Conservation (phyloP, 108 stramenopile genomes). For the Mediolabrus comicus region DNA sequence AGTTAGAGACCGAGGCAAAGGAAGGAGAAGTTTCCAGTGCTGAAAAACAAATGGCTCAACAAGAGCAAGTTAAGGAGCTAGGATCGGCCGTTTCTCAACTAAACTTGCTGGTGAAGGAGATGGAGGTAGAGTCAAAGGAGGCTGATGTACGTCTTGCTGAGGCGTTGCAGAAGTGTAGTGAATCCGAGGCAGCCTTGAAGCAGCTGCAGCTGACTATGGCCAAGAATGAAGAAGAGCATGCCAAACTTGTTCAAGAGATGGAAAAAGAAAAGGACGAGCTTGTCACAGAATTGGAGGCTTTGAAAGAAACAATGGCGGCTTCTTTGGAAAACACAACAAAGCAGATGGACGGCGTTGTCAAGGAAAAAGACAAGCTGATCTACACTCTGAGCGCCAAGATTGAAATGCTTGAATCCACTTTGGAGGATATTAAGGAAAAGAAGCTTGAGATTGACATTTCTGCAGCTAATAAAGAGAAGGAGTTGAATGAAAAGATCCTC, state of each 20-base stretch:
- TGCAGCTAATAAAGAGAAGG: constrained; percentile 1
- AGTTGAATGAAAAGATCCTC: constrained; percentile 27
- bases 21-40: constrained; percentile 3
- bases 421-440: constrained; percentile 17
- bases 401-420: constrained; percentile 17
- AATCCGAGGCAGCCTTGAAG: constrained; percentile 6
- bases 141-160: neutral
- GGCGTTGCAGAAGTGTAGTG: neutral
- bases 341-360: constrained; percentile 21
- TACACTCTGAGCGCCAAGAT: constrained; percentile 31
- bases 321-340: constrained; percentile 17
- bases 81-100: constrained; percentile 2
- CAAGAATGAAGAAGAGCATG: constrained; percentile 14
- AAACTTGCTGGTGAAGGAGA: constrained; percentile 3
- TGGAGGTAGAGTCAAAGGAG: neutral
- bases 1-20: constrained; percentile 9
- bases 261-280: constrained; percentile 11
- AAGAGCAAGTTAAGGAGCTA: neutral
- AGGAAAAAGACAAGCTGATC: constrained; percentile 36
- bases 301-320: constrained; percentile 8
- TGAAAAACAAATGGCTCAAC: constrained; percentile 12
- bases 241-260: neutral
- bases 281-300: constrained; percentile 21
- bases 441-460: neutral
- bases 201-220: constrained; percentile 4